Evolutionary conservation across 2,329 filamentous ascomycete genomes (phyloP).

Genomic region (Macrophomina tecta): DNA sequence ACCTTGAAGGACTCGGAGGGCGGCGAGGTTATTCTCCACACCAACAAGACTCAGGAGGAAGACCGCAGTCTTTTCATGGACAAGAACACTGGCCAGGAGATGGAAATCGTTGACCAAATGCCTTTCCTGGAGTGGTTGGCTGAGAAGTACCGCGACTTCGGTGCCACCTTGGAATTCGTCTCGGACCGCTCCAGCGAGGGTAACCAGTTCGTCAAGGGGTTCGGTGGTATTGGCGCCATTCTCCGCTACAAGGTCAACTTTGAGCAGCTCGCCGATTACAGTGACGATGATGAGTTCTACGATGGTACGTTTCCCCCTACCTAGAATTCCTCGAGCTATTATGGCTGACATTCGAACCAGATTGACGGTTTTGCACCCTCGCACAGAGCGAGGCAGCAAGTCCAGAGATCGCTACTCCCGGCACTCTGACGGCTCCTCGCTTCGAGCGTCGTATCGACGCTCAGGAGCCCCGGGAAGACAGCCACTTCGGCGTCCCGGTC

Average conservation of each 20-base stretch:
- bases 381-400: conserved; percentile 82
- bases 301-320: conserved; percentile 57
- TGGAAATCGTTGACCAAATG: conserved; percentile 87
- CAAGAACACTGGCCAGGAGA: conserved; percentile 93
- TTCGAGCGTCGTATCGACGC: conserved; percentile 44
- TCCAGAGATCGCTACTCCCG: conserved; percentile 62
- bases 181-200: conserved; percentile 97
- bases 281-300: conserved; percentile 85
- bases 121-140: conserved; percentile 99
- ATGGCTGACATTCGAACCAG: conserved; percentile 48
- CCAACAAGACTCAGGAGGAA: conserved; percentile 82
- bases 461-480: conserved; percentile 40
- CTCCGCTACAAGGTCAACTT: conserved; percentile 99
- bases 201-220: conserved; percentile 99
- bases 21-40: conserved; percentile 77
- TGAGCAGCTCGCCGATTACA: conserved; percentile 92
- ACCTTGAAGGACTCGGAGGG: conserved; percentile 80
- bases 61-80: conserved; percentile 89
- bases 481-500: conserved; percentile 35
- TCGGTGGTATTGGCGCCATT: conserved; percentile 96
- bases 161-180: conserved; percentile 93
- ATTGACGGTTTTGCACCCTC: conserved; percentile 93
- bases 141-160: conserved; percentile 97
- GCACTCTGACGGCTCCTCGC: conserved; percentile 63
- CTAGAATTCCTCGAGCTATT: too few relatives aligned